Conservation (phyloP, 2,329 filamentous ascomycete genomes). For the Colletotrichum filicis region DNA sequence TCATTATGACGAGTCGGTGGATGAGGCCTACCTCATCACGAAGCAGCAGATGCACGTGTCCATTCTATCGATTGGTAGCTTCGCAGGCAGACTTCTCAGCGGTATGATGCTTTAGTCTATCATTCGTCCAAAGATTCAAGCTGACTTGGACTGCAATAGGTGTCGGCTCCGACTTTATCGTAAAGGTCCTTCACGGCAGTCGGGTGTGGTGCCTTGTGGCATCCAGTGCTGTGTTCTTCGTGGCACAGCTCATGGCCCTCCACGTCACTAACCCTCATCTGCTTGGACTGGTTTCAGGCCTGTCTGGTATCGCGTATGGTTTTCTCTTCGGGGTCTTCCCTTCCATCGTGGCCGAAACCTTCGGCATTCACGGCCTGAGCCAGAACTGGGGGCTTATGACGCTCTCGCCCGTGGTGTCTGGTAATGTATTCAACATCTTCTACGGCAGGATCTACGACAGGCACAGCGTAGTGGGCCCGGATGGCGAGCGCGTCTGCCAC, state of each 20-base stretch:
- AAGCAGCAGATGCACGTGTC: conserved; percentile 93
- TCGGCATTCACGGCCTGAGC: conserved; percentile 87
- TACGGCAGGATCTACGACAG: conserved; percentile 87
- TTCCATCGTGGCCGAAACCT: conserved; percentile 87
- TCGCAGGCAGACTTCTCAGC: conserved; percentile 81
- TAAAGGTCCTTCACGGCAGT: conserved; percentile 82
- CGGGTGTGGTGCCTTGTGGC: conserved; percentile 91
- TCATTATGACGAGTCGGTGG: conserved; percentile 79
- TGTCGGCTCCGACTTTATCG: conserved; percentile 90
- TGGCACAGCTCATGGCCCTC: conserved; percentile 82
- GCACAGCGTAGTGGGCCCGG: conserved; percentile 76
- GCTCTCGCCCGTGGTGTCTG: conserved; percentile 84
- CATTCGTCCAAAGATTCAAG: background rate
- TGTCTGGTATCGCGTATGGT: conserved; percentile 91
- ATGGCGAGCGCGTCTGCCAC: conserved; percentile 78
- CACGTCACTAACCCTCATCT: conserved; percentile 80
- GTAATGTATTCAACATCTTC: conserved; percentile 91
- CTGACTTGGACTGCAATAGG: conserved; percentile 56
- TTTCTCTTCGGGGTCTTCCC: conserved; percentile 95
- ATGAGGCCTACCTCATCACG: conserved; percentile 79
- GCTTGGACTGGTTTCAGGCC: conserved; percentile 80
- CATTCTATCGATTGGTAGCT: conserved; percentile 90
- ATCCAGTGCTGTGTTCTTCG: conserved; percentile 80
- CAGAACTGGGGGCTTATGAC: conserved; percentile 99
- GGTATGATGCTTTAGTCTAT: conserved; percentile 55